Evolutionary conservation across 805 yeast species (phyloP).

Genomic region (Kregervanrija delftensis): DNA sequence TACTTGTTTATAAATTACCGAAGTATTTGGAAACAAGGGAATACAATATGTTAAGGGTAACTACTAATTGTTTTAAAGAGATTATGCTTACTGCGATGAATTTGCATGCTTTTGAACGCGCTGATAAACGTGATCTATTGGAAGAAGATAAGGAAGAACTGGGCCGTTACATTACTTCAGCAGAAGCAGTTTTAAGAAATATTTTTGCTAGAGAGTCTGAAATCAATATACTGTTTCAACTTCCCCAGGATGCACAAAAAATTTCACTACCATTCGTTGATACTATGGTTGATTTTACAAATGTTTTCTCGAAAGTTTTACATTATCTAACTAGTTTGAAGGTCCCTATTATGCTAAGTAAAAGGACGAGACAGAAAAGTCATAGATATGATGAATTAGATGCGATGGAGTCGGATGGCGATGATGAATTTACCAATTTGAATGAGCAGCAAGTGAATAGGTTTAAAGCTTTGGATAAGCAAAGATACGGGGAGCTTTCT

Average conservation of each 20-base stretch:
- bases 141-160: constrained; percentile 42
- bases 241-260: constrained; percentile 59
- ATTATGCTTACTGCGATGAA: constrained; percentile 40
- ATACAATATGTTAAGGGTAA: constrained; percentile 62
- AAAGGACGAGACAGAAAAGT: constrained; percentile 10
- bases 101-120: constrained; percentile 28
- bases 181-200: constrained; percentile 39
- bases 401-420: constrained; percentile 19
- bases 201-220: constrained; percentile 64
- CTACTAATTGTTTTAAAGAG: constrained; percentile 60
- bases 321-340: constrained; percentile 57
- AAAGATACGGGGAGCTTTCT: constrained; percentile 11
- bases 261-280: constrained; percentile 57
- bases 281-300: constrained; percentile 58
- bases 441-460: constrained; percentile 10
- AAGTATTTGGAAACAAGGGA: constrained; percentile 35
- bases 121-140: constrained; percentile 33
- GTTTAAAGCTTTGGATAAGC: constrained; percentile 14
- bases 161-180: constrained; percentile 19
- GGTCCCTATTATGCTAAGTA: constrained; percentile 22
- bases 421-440: constrained; percentile 15
- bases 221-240: constrained; percentile 44
- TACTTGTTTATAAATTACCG: constrained; percentile 22
- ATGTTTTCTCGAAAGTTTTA: constrained; percentile 57
- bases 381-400: constrained; percentile 16